Evolutionary conservation across 345 rosid genomes (phyloP).

Genomic region (Mangifera indica): DNA sequence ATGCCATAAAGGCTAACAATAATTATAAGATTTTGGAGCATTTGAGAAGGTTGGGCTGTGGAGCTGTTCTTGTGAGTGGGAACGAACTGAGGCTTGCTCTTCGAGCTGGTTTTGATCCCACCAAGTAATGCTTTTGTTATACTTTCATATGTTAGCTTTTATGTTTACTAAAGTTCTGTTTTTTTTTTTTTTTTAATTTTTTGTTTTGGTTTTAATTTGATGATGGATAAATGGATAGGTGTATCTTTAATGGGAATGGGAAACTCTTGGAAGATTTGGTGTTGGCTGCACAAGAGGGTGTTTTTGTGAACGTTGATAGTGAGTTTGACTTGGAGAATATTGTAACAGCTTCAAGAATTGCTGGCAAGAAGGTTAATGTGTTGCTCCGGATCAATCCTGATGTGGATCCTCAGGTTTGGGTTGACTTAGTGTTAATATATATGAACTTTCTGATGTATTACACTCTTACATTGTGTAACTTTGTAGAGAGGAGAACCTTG

Average conservation of each 20-base stretch:
- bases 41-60: constrained; percentile 84
- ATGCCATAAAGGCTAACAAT: constrained; percentile 90
- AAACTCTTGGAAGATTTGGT: constrained; percentile 90
- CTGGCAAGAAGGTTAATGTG: constrained; percentile 88
- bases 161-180: neutral
- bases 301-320: constrained; percentile 92
- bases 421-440: neutral
- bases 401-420: constrained; percentile 91
- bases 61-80: constrained; percentile 93
- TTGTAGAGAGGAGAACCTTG: neutral
- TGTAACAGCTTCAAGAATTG: constrained; percentile 75
- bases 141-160: neutral
- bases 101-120: constrained; percentile 83
- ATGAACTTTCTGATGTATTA: neutral
- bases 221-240: constrained; percentile 38
- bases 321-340: constrained; percentile 93
- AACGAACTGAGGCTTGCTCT: constrained; percentile 94
- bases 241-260: constrained; percentile 95
- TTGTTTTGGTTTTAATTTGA: neutral
- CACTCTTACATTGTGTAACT: neutral
- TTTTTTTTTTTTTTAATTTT: neutral
- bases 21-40: constrained; percentile 93
- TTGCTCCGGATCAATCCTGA: constrained; percentile 97
- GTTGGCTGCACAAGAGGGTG: constrained; percentile 89
- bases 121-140: constrained; percentile 44